Percentiles rank a stretch among this genome's conserved stretches.
Conservation (phyloP, 108 stramenopile genomes). For the Discostella pseudostelligera region DNA sequence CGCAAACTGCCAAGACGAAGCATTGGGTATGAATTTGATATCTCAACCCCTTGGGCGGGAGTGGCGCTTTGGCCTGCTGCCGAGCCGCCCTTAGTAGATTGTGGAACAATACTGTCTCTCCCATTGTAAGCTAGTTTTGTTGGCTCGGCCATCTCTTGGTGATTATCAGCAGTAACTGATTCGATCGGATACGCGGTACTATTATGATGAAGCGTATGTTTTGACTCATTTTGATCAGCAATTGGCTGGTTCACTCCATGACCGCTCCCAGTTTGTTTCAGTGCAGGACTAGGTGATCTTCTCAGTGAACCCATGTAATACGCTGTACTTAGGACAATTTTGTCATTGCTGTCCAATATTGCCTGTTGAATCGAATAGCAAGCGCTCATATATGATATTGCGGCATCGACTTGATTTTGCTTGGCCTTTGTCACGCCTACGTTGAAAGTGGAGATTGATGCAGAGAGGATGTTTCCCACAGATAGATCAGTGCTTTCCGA, state of each 20-base stretch:
- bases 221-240: background rate
- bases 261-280: background rate
- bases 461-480: conserved; percentile 22
- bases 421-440: conserved; percentile 20
- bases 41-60: background rate
- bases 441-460: conserved; percentile 31
- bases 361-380: conserved; percentile 27
- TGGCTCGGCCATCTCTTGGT: background rate
- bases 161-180: background rate
- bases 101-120: background rate
- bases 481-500: conserved; percentile 8
- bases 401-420: conserved; percentile 20
- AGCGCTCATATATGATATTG: conserved; percentile 13
- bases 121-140: background rate
- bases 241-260: background rate
- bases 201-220: background rate
- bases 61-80: background rate
- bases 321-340: conserved; percentile 16
- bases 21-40: conserved; percentile 38
- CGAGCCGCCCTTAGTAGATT: background rate
- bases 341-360: conserved; percentile 9
- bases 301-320: conserved; percentile 22
- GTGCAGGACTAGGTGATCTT: conserved; percentile 1
- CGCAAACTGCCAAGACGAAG: conserved; percentile 36
- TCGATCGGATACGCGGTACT: background rate